Evolutionary conservation across 1,284 basidiomycete species (phyloP), one percentile per base, ranked within the genome.

Genomic region (Rhodotorula sp.): DNA sequence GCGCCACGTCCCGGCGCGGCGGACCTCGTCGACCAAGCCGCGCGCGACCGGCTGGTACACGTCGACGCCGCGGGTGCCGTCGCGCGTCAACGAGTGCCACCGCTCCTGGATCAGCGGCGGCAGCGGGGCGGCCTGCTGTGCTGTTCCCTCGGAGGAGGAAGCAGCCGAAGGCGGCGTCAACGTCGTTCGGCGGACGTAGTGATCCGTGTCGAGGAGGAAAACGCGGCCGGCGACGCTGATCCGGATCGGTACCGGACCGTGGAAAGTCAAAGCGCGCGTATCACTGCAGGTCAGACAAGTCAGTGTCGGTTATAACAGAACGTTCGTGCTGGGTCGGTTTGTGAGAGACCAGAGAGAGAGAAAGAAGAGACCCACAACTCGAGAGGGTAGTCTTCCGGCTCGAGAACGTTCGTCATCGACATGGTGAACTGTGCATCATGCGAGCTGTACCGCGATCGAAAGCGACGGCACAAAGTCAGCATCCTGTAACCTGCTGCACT

Each of bases 121-220:
- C 10, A 26, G 26, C 18, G 31, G 20, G 6, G 34, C 34, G 57
- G 43, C 43, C 26, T 18, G 29, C 14, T n/a, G 34, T 34, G 62
- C 20, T 14, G 31, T 16, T 39, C 20, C 29, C 20, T 29, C 29
- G 39, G 43, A 29, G 14, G 29, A 1, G 18, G 34, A 20, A 15
- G 48, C 5, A 14, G 63, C 16, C 5, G 43, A 21, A 5, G 63
- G 56, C 18, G 63, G 43, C 43, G 54, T 46, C 29, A 68, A n/a
- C 49, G 39, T 3, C 3, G 71, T 72, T 34, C 71, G 71, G 0
- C 68, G 71, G 54, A 72, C 31, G 16, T 18, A 51, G 47, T 62
- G 65, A 58, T 72, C 71, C 16, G 67, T 59, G 47, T 49, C 58
- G 64, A 72, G 67, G 31, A 72, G 49, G 62, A 61, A 69, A n/a